Evolutionary conservation across 2,329 filamentous ascomycete species (phyloP).

Genomic region (Pyricularia sp.): DNA sequence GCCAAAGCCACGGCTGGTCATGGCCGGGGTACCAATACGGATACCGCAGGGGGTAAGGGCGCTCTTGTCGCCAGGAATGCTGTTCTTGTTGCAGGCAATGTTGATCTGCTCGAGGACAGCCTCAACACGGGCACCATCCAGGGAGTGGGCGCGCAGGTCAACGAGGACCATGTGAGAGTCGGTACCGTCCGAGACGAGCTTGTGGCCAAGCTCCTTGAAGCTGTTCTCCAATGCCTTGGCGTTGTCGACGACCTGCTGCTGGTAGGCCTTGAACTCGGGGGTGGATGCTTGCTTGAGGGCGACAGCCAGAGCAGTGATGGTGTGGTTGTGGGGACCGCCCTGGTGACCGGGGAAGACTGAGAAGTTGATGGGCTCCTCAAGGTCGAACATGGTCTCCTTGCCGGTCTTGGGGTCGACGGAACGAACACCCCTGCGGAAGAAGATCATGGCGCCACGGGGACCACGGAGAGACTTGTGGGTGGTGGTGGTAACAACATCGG

Average conservation of each 20-base stretch:
- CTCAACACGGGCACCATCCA: conserved; percentile 94
- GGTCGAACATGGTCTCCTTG: conserved; percentile 82
- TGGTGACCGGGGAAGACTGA: conserved; percentile 99
- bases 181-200: conserved; percentile 88
- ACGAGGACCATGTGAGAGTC: conserved; percentile 97
- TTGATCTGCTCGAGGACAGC: conserved; percentile 95
- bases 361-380: conserved; percentile 95
- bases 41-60: conserved; percentile 91
- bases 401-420: conserved; percentile 84
- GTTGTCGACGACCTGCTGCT: conserved; percentile 85
- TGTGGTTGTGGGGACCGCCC: conserved; percentile 98
- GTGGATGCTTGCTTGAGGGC: conserved; percentile 89
- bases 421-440: conserved; percentile 96
- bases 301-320: conserved; percentile 92
- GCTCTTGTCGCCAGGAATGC: conserved; percentile 93
- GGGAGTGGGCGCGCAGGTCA: conserved; percentile 76
- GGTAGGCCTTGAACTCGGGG: conserved; percentile 88
- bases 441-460: conserved; percentile 98
- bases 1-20: conserved; percentile 93
- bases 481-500: conserved; percentile 95
- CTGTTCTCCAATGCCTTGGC: conserved; percentile 82
- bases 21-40: conserved; percentile 92
- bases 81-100: conserved; percentile 99
- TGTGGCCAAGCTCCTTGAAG: conserved; percentile 83
- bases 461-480: conserved; percentile 99